phyloP scores from a whole-genome alignment of 306 rosid species.

The Boehmeria nivea region DNA sequence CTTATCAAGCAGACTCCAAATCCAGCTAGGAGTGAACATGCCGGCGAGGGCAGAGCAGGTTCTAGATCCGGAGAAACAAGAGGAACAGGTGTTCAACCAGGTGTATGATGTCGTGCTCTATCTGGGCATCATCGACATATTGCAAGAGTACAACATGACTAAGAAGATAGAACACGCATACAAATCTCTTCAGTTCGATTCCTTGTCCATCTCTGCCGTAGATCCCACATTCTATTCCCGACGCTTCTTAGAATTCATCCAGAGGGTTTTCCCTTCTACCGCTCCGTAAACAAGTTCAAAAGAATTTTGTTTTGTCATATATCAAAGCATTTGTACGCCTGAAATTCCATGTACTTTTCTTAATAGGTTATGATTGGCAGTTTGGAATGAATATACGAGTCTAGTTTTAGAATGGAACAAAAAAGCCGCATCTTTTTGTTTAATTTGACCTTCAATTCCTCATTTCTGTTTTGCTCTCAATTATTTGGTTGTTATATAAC shows the following conservation, averaged over 20 bases:
- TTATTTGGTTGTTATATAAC: too few relatives aligned
- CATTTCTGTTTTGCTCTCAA: too few relatives aligned
- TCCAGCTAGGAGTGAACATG: slow-evolving; percentile 99
- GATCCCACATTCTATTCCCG: slow-evolving; percentile 89
- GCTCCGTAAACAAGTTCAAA: slow-evolving; percentile 24
- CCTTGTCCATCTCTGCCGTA: slow-evolving; percentile 83
- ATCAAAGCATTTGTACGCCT: too few relatives aligned
- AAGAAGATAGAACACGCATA: slow-evolving; percentile 92
- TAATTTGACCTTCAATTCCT: too few relatives aligned
- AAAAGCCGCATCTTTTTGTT: too few relatives aligned
- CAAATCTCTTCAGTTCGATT: slow-evolving; percentile 85
- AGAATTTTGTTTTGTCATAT: slow-evolving; percentile 23
- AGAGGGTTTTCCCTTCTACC: slow-evolving; percentile 75
- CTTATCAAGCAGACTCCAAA: slow-evolving; percentile 67
- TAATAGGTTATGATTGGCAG: too few relatives aligned
- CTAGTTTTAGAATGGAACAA: too few relatives aligned
- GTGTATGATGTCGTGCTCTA: slow-evolving; percentile 89
- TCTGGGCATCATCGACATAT: slow-evolving; percentile 88
- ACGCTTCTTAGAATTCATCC: slow-evolving; percentile 83
- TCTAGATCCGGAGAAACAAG: slow-evolving; percentile 23
- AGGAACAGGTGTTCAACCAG: slow-evolving; percentile 54
- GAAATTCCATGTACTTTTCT: too few relatives aligned
- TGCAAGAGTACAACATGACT: slow-evolving; percentile 86
- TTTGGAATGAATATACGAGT: too few relatives aligned
- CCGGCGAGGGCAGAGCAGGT: slow-evolving; percentile 94